These are phyloP conservation scores for Orbilia oligospora DNA, from an alignment of 2,329 filamentous ascomycete genomes.

Conservation along the genomic window DNA sequence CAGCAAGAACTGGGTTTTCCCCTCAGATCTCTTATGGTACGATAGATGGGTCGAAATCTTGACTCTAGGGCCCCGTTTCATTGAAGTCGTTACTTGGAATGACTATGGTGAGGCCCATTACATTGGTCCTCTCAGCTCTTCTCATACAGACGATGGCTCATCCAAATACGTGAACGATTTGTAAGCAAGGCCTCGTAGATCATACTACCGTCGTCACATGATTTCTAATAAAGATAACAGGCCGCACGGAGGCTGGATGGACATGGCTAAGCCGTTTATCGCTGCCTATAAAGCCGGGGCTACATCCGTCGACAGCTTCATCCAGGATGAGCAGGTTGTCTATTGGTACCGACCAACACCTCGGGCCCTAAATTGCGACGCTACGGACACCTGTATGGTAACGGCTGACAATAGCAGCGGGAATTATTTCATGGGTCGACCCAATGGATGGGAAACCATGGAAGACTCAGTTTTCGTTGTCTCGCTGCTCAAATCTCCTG, in stretches of 20 bases:
- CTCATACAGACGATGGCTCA: constrained; percentile 69
- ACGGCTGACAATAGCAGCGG: constrained; percentile 69
- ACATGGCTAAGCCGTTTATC: constrained; percentile 71
- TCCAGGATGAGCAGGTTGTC: constrained; percentile 66
- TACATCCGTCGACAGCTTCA: constrained; percentile 63
- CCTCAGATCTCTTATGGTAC: constrained; percentile 74
- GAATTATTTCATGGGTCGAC: constrained; percentile 72
- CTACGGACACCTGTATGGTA: constrained; percentile 71
- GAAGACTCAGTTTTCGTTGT: constrained; percentile 72
- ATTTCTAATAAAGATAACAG: constrained; percentile 7
- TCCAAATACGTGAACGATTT: constrained; percentile 68
- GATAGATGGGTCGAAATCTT: constrained; percentile 73
- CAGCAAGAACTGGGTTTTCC: constrained; percentile 75
- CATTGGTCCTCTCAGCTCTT: constrained; percentile 70
- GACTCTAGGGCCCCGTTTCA: constrained; percentile 70
- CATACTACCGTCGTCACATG: not conserved
- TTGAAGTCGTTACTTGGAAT: constrained; percentile 74
- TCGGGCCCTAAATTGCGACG: constrained; percentile 69
- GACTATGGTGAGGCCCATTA: constrained; percentile 75
- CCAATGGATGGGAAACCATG: constrained; percentile 71
- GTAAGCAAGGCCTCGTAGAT: not conserved
- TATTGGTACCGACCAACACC: constrained; percentile 69
- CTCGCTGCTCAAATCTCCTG: constrained; percentile 70
- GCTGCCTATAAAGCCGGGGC: constrained; percentile 70
- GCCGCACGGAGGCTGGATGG: constrained; percentile 71